Conservation (phyloP, 345 rosid species). For the Rhodamnia rubescens region DNA sequence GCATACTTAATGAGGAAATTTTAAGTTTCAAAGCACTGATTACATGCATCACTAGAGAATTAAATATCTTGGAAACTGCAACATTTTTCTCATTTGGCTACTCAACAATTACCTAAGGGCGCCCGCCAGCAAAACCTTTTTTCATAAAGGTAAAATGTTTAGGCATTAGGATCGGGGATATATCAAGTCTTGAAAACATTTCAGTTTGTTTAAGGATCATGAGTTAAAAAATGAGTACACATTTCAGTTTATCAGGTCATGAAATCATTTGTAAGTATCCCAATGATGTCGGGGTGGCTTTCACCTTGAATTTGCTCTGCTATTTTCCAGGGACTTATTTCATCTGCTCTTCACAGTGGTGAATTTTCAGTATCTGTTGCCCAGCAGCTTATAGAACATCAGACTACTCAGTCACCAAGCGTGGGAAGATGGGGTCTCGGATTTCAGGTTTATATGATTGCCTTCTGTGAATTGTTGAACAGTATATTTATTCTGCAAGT, state of each 20-base stretch:
- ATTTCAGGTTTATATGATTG: constrained; percentile 45
- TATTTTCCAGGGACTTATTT: background rate
- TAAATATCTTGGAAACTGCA: background rate
- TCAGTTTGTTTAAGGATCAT: background rate
- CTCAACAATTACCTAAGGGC: background rate
- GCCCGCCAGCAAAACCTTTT: background rate
- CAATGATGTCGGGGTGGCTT: background rate
- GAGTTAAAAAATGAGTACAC: background rate
- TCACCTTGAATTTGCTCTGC: background rate
- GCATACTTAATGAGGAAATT: background rate
- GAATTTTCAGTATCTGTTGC: background rate
- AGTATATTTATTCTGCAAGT: background rate
- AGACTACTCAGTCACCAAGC: constrained; percentile 39
- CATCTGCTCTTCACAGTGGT: background rate
- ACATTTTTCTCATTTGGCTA: background rate
- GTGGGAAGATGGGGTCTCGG: constrained; percentile 96
- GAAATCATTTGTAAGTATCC: background rate
- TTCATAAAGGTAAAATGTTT: background rate
- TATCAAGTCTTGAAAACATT: background rate
- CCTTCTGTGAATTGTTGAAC: background rate
- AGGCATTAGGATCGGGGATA: background rate
- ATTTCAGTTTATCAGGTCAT: background rate
- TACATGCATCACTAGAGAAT: background rate
- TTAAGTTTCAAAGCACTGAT: background rate
- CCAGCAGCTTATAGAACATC: background rate